phyloP scores from a whole-genome alignment of 1,139 yeast genomes.

The Yamadazyma epiphylla region DNA sequence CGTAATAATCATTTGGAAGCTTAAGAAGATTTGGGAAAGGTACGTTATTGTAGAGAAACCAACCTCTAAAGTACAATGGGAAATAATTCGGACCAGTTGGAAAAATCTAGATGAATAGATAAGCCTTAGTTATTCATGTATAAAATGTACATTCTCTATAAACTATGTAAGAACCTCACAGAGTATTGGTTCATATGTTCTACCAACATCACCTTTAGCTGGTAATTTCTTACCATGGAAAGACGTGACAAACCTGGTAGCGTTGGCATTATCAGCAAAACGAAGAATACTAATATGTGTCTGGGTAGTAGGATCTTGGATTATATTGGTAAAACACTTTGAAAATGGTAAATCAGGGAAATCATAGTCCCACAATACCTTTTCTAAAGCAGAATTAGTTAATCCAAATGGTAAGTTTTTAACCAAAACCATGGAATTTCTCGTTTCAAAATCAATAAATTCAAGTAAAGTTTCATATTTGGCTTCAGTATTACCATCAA shows the following conservation, averaged over 20 bases:
- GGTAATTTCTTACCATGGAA: slow-evolving; percentile 44
- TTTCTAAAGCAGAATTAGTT: slow-evolving; percentile 25
- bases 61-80: slow-evolving; percentile 35
- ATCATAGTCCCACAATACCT: slow-evolving; percentile 40
- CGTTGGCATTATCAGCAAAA: slow-evolving; percentile 47
- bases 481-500: slow-evolving; percentile 1
- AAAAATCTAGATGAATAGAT: slow-evolving; percentile 44
- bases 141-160: no score
- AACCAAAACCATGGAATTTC: slow-evolving; percentile 27
- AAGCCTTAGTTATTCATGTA: no score
- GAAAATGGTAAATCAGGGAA: slow-evolving; percentile 16
- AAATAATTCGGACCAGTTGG: slow-evolving; percentile 75
- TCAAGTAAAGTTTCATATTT: slow-evolving; percentile 7
- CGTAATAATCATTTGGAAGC: slow-evolving; percentile 68
- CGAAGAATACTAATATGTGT: slow-evolving; percentile 34
- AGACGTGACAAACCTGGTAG: slow-evolving; percentile 51
- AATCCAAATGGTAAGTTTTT: slow-evolving; percentile 40
- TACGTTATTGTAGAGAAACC: slow-evolving; percentile 56
- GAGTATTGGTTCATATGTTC: slow-evolving; percentile 33
- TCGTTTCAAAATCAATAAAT: slow-evolving; percentile 7
- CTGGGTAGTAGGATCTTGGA: slow-evolving; percentile 25
- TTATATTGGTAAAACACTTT: slow-evolving; percentile 17
- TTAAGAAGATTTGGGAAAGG: slow-evolving; percentile 78
- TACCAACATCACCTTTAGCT: slow-evolving; percentile 24
- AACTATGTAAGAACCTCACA: slow-evolving; percentile 41